A percentile compares a stretch with the other conserved stretches of the same genome.
Evolutionary conservation across 345 rosid genomes (phyloP).

Genomic region (Melastoma malabathricum): DNA sequence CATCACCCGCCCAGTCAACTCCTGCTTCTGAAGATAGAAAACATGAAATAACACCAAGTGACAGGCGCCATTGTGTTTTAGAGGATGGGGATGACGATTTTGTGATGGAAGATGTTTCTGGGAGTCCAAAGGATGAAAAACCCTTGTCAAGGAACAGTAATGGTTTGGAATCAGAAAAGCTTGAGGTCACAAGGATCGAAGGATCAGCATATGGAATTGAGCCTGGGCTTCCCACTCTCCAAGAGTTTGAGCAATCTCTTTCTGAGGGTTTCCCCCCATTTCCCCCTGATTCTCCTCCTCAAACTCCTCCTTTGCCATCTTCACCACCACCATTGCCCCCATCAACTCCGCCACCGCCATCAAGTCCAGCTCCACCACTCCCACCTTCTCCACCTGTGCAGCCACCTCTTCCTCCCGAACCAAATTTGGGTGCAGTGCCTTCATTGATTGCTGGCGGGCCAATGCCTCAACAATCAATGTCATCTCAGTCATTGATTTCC

Average conservation of each 20-base stretch:
- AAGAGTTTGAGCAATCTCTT: constrained; percentile 24
- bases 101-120: constrained; percentile 83
- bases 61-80: constrained; percentile 56
- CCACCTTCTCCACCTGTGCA: constrained; percentile 19
- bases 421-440: constrained; percentile 20
- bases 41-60: constrained; percentile 28
- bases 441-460: constrained; percentile 12
- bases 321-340: constrained; percentile 54
- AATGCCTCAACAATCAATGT: constrained; percentile 31
- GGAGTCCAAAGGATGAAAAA: constrained; percentile 44
- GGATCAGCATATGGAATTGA: constrained; percentile 17
- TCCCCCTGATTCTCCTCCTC: constrained; percentile 71
- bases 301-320: constrained; percentile 54
- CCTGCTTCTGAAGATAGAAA: constrained; percentile 33
- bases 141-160: constrained; percentile 11
- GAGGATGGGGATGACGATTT: constrained; percentile 79
- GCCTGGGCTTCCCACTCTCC: constrained; percentile 16
- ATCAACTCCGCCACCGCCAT: constrained; percentile 21
- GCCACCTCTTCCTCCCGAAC: constrained; percentile 20
- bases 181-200: constrained; percentile 13
- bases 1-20: constrained; percentile 24
- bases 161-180: constrained; percentile 24
- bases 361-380: constrained; percentile 40
- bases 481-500: constrained; percentile 27
- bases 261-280: constrained; percentile 53